Percentiles rank a stretch among this genome's conserved stretches.
phyloP scores from a whole-genome alignment of 1,284 basidiomycete species.

The Lentinus polychrous region DNA sequence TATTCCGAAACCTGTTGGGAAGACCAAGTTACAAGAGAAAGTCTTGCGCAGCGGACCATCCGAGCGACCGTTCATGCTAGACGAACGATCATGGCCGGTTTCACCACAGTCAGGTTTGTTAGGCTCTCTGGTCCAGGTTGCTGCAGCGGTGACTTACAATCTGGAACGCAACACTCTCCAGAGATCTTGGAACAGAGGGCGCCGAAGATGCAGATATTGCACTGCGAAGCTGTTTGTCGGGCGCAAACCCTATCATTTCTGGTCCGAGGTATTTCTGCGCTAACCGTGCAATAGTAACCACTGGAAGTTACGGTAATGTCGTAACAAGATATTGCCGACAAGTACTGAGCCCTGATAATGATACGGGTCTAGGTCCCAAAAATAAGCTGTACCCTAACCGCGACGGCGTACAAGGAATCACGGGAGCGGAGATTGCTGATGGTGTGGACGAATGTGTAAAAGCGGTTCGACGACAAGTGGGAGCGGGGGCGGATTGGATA shows the following conservation, averaged over 20 bases:
- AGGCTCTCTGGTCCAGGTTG: background rate
- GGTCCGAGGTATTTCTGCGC: constrained; percentile 63
- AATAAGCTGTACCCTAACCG: constrained; percentile 37
- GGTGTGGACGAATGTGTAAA: constrained; percentile 49
- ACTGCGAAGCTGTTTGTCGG: constrained; percentile 50
- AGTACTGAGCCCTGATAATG: background rate
- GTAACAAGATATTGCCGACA: background rate
- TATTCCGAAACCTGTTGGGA: constrained; percentile 56
- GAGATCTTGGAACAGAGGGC: constrained; percentile 62
- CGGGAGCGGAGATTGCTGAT: constrained; percentile 53
- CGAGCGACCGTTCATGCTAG: constrained; percentile 57
- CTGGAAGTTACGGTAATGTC: constrained; percentile 51
- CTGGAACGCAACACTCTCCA: constrained; percentile 16
- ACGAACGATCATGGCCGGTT: constrained; percentile 56
- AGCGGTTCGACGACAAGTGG: constrained; percentile 55
- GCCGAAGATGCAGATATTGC: constrained; percentile 58
- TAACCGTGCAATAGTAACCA: constrained; percentile 53
- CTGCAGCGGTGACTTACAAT: background rate
- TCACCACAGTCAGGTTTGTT: constrained; percentile 55
- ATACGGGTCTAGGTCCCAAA: constrained; percentile 56
- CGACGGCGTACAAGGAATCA: constrained; percentile 50
- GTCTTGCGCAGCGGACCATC: constrained; percentile 30
- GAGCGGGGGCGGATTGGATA: constrained; percentile 64
- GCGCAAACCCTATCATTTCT: constrained; percentile 42
- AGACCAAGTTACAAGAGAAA: constrained; percentile 58